Percentiles rank a stretch among this genome's conserved stretches.
phyloP scores from a whole-genome alignment of 148 eudicot genomes.

The Polygonum aviculare region DNA sequence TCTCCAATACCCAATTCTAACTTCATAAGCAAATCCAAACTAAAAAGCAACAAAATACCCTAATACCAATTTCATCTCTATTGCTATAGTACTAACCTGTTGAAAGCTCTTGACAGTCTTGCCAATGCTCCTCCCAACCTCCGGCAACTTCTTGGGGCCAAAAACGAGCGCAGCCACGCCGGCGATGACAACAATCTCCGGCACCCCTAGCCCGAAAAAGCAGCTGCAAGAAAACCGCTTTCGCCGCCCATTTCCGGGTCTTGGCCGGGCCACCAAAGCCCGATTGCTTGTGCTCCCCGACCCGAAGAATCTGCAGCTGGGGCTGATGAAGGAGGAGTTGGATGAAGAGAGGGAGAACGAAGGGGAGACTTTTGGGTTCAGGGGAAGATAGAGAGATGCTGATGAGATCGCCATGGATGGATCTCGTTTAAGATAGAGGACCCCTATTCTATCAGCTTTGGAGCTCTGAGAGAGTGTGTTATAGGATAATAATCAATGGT shows the following conservation, averaged over 20 bases:
- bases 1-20: not conserved
- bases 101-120: conserved; percentile 91
- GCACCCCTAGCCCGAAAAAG: conserved; percentile 82
- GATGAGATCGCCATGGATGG: conserved; percentile 33
- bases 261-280: conserved; percentile 13
- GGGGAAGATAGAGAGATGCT: conserved; percentile 17
- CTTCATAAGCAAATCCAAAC: too few species aligned
- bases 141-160: conserved; percentile 84
- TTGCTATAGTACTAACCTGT: conserved; percentile 34
- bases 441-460: not conserved
- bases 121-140: conserved; percentile 77
- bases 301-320: conserved; percentile 5
- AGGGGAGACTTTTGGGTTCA: conserved; percentile 2
- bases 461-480: not conserved
- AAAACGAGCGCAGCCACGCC: conserved; percentile 84
- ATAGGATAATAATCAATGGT: not conserved
- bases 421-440: not conserved
- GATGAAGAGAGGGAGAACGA: conserved; percentile 27
- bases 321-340: conserved; percentile 27
- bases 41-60: not conserved
- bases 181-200: conserved; percentile 86
- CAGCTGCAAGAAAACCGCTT: conserved; percentile 48
- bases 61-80: not conserved
- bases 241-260: conserved; percentile 15
- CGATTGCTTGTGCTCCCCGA: not conserved